Base-by-base conservation (phyloP, 148 eudicot species). In the Agrostemma githago region DNA sequence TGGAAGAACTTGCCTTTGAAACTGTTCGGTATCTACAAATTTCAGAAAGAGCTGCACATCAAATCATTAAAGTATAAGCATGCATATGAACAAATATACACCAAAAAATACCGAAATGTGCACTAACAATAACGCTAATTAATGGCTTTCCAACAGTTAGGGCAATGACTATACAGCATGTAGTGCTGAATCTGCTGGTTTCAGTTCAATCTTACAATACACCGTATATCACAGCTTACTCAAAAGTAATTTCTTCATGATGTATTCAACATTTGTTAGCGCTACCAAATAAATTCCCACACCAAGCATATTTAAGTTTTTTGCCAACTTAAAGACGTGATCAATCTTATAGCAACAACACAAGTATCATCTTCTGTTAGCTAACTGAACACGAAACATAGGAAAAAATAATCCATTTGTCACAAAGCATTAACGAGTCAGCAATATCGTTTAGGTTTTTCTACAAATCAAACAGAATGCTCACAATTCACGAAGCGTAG, bases 1-100 rank as follows among this genome's bases (percentile, higher is more conserved):
- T 57, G 41, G 34, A 17, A 21, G 3, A 79, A 82, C 87, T 84
- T 80, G 81, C 97, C 97, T 92, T 72, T 92, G 97, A 77, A 88
- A 92, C 75, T 92, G 89, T 76, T 90, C 89, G 0, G 97, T 90
- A 75, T 92, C 97, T 62, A 90, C 72, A 73, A 92, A 89, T 81
- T 90, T 92, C 83, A 88, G 71, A 73, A 71, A 83, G 46, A 88
- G 82, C 97, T 92, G 89, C 82, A 76, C 3, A 38, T 17, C 19
- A 57, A n/a, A 51, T 17, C 20, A 40, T 42, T 3, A 62, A 62
- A 8, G 8, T 14, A 62, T 34, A 62, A 60, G 60, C 46, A 20
- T n/a, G 40, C 21, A 7, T 48, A 43, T 9, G 42, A 9, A 11
- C 16, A 2, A 59, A 51, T 39, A 8, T 12, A 63, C 17, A 1